Evolutionary conservation across 352 stramenopile genomes (phyloP), one percentile per base, ranked within the genome.

Genomic region (Pythium brassicae): DNA sequence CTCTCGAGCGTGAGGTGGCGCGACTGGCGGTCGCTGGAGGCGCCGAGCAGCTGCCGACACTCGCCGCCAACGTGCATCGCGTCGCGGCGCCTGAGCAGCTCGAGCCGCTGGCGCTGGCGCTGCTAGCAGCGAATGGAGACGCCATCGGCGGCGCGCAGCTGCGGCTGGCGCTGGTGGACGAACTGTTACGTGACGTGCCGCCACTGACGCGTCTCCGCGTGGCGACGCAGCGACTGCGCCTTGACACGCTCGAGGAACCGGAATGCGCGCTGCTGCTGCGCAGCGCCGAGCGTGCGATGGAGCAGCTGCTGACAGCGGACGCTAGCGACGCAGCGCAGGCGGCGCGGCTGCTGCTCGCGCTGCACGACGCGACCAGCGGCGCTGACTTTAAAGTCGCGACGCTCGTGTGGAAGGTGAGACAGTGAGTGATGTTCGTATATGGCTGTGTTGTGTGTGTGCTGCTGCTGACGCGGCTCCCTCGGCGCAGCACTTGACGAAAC

Each of bases 321-420:
- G 32, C 2, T 2, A 0, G n/a, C 8, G 4, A 19, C 15, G 10
- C 20, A 5, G 53, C 17, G 14, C 27, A 44, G 4, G 23, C 34
- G 22, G 46, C 39, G 42, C 34, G 20, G 9, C 7, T 57, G 26
- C 44, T 67, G 4, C 43, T 67, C 25, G 43, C 48, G 40, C 61
- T 67, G 15, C 61, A 67, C 29, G 40, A 62, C 19, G 22, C 50
- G 2, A 29, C 44, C 12, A 20, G 40, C 3, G 34, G 43, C 35
- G 61, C 34, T 2, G 37, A 71, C 20, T 69, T 83, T n/a, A 76
- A 78, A 51, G 57, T 71, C 11, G 50, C 51, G 63, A 83, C 73
- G 8, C 67, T 83, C 19, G 59, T 78, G 12, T 83, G 73, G 73
- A 83, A 83, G 73, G 73, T 83, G 57, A 6, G 25, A 39, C 32